Evolutionary conservation across 2,329 filamentous ascomycete species (phyloP).

Genomic region (Calonectria ilicicola): DNA sequence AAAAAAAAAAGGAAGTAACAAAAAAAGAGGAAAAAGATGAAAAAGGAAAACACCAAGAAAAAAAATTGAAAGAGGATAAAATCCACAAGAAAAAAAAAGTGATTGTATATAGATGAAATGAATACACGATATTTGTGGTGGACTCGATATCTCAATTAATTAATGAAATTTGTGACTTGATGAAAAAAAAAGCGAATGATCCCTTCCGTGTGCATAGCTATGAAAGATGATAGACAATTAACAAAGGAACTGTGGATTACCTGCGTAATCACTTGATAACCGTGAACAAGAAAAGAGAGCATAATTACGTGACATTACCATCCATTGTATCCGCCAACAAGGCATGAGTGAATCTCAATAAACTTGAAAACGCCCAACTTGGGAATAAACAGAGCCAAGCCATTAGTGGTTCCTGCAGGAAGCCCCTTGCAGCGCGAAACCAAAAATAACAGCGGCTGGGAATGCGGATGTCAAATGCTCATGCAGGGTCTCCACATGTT

Average conservation of each 20-base stretch:
- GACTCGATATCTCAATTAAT: background rate
- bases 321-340: background rate
- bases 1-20: slow-evolving; percentile 2
- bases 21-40: slow-evolving; percentile 26
- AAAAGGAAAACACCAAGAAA: background rate
- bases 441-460: background rate
- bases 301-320: background rate
- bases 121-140: slow-evolving; percentile 16
- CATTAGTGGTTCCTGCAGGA: background rate
- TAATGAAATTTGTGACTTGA: background rate
- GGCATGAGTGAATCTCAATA: background rate
- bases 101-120: slow-evolving; percentile 10
- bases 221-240: no score
- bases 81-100: background rate
- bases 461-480: background rate
- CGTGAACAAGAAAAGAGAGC: no score
- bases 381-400: background rate
- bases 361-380: no score
- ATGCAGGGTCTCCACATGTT: background rate
- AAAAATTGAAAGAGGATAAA: background rate
- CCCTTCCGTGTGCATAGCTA: no score
- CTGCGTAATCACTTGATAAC: background rate
- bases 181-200: background rate
- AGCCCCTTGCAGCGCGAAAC: background rate
- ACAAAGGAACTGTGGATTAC: no score